These are phyloP conservation scores for Pseudogymnoascus pannorum DNA, from an alignment of 2,329 filamentous ascomycete genomes.

Conservation along the genomic window DNA sequence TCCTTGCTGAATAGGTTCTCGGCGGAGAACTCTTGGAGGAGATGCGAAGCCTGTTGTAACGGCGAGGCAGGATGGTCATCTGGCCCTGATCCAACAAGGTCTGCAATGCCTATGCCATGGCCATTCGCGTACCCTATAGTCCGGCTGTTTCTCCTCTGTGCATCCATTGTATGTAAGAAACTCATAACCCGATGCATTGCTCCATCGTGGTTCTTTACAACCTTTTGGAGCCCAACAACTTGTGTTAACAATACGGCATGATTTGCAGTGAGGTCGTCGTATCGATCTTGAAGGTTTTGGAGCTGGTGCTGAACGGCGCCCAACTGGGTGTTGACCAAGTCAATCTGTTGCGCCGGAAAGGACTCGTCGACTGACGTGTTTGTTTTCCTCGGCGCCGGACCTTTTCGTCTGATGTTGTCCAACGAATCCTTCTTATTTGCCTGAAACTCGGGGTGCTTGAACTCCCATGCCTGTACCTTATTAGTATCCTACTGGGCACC, in stretches of 20 bases:
- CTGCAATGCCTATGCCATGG: conserved; percentile 31
- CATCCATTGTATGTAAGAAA: conserved; percentile 57
- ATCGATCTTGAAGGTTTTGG: conserved; percentile 77
- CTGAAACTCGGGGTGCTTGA: conserved; percentile 94
- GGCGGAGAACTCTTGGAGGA: conserved; percentile 57
- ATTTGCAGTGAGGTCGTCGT: conserved; percentile 64
- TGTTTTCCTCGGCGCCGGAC: conserved; percentile 78
- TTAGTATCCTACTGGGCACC: conserved; percentile 11
- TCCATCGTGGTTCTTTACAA: conserved; percentile 61
- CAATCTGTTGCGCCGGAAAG: conserved; percentile 78
- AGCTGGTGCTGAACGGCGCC: conserved; percentile 89
- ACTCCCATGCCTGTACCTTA: conserved; percentile 71
- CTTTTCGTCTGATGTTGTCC: conserved; percentile 93
- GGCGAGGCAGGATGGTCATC: conserved; percentile 62
- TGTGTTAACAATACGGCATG: conserved; percentile 57
- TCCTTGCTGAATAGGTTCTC: conserved; percentile 59
- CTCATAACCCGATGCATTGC: conserved; percentile 66
- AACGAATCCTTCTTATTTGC: conserved; percentile 93
- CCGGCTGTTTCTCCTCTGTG: conserved; percentile 55
- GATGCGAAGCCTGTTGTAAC: conserved; percentile 59
- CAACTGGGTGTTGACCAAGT: conserved; percentile 79
- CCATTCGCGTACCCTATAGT: conserved; percentile 33
- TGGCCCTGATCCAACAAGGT: conserved; percentile 23
- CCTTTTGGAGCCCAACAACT: conserved; percentile 52
- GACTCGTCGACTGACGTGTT: conserved; percentile 62